phyloP scores from a whole-genome alignment of 352 stramenopile species.

The Detonula confervacea region DNA sequence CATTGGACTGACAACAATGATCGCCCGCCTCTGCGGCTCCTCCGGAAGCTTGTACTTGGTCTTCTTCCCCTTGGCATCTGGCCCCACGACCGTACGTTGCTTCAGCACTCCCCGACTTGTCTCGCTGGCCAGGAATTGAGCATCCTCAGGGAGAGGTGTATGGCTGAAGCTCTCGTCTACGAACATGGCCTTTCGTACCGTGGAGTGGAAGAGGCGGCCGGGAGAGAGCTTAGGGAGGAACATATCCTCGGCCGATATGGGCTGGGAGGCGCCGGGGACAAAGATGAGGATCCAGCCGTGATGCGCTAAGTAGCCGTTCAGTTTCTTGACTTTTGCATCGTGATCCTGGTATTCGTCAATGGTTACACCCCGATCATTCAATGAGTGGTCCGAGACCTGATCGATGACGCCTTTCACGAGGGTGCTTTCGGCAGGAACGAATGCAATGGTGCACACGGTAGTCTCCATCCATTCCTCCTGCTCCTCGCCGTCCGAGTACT shows the following conservation, averaged over 20 bases:
- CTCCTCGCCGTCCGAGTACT: conserved; percentile 66
- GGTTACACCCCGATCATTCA: conserved; percentile 60
- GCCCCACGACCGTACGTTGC: conserved; percentile 45
- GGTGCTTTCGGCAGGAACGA: conserved; percentile 66
- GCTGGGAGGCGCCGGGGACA: conserved; percentile 53
- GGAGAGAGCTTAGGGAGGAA: conserved; percentile 77
- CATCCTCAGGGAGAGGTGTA: conserved; percentile 66
- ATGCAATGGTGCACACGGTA: conserved; percentile 76
- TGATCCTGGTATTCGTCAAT: conserved; percentile 24
- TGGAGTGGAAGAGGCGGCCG: conserved; percentile 60
- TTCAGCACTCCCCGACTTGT: conserved; percentile 42
- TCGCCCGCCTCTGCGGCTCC: conserved; percentile 64
- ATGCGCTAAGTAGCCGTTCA: conserved; percentile 78
- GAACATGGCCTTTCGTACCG: conserved; percentile 69
- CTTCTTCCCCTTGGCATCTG: conserved; percentile 52
- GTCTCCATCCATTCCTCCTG: conserved; percentile 37
- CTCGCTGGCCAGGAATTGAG: conserved; percentile 71
- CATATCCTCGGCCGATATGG: conserved; percentile 48
- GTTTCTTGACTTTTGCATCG: conserved; percentile 41
- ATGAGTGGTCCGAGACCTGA: conserved; percentile 58
- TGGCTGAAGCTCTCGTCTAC: conserved; percentile 74
- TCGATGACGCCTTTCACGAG: conserved; percentile 59
- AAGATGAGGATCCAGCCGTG: conserved; percentile 78
- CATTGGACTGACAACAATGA: conserved; percentile 62
- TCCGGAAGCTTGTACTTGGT: conserved; percentile 68